Evolutionary conservation across 2,329 filamentous ascomycete genomes (phyloP).

Genomic region (Drechslerella dactyloides): DNA sequence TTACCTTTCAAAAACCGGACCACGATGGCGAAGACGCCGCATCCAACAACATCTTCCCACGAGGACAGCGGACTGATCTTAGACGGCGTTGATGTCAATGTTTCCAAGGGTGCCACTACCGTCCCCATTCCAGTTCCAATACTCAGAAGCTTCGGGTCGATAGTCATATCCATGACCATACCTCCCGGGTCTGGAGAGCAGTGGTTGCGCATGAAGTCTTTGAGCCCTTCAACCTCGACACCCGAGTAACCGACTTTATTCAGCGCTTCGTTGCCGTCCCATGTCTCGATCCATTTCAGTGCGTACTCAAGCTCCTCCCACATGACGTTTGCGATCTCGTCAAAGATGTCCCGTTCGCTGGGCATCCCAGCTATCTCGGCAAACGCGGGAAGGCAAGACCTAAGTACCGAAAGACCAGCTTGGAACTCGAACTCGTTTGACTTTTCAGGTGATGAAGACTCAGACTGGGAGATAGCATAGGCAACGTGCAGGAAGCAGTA

Average conservation of each 20-base stretch:
- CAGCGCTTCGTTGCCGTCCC: slow-evolving; percentile 42
- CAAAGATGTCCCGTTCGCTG: slow-evolving; percentile 47
- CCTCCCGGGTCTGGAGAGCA: slow-evolving; percentile 15
- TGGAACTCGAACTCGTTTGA: slow-evolving; percentile 38
- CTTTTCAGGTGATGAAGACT: slow-evolving; percentile 35
- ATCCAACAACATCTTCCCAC: slow-evolving; percentile 41
- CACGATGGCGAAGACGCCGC: slow-evolving; percentile 41
- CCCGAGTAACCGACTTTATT: slow-evolving; percentile 35
- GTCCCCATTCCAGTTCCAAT: slow-evolving; percentile 9
- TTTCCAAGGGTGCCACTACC: background rate
- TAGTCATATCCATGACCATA: slow-evolving; percentile 21
- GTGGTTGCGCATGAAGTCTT: slow-evolving; percentile 39
- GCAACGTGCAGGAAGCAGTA: slow-evolving; percentile 50
- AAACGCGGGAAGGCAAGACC: slow-evolving; percentile 34
- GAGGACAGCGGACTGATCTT: slow-evolving; percentile 10
- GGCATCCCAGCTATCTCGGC: slow-evolving; percentile 37
- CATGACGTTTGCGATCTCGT: slow-evolving; percentile 47
- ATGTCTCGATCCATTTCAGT: slow-evolving; percentile 45
- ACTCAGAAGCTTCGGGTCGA: slow-evolving; percentile 37
- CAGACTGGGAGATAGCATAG: slow-evolving; percentile 46
- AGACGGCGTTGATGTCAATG: background rate
- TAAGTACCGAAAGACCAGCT: slow-evolving; percentile 37
- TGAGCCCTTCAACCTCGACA: slow-evolving; percentile 43
- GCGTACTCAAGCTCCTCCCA: slow-evolving; percentile 49
- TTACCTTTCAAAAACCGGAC: slow-evolving; percentile 48